Evolutionary conservation across 2,329 filamentous ascomycete genomes (phyloP).

Genomic region (Capronia coronata): DNA sequence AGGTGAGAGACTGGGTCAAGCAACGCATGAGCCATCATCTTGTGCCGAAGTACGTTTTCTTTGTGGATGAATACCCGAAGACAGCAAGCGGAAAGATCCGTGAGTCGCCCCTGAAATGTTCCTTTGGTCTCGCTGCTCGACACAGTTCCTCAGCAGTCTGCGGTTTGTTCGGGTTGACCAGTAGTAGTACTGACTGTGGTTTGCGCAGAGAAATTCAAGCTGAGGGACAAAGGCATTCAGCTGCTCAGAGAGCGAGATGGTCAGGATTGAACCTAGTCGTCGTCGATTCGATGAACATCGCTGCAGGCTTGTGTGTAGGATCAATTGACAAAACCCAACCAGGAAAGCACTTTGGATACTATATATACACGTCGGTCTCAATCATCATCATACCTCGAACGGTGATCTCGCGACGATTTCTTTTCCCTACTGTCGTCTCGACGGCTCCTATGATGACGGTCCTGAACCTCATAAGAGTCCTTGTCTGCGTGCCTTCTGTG

Average conservation of each 20-base stretch:
- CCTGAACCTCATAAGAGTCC: neutral
- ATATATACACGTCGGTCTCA: neutral
- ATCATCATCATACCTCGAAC: conserved; percentile 7
- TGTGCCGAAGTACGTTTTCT: conserved; percentile 86
- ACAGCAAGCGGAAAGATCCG: conserved; percentile 96
- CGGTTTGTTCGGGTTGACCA: neutral
- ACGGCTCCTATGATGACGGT: conserved; percentile 8
- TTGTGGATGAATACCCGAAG: conserved; percentile 78
- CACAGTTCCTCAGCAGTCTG: neutral
- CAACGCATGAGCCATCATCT: conserved; percentile 64
- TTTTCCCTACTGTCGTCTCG: conserved; percentile 28
- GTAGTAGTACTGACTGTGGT: neutral
- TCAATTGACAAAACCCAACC: too few species aligned
- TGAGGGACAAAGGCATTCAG: conserved; percentile 60
- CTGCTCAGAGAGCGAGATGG: conserved; percentile 33
- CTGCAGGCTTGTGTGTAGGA: too few species aligned
- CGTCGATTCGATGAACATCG: too few species aligned
- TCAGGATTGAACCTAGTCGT: neutral
- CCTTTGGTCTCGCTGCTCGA: neutral
- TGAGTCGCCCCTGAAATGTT: conserved; percentile 46
- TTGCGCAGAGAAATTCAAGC: conserved; percentile 51
- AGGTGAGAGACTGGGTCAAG: conserved; percentile 66
- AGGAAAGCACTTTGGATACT: neutral
- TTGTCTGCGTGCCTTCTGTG: neutral
- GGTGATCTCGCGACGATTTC: conserved; percentile 16